Evolutionary conservation across 768 basidiomycete species (phyloP).

Genomic region (Termitomyces sp.): DNA sequence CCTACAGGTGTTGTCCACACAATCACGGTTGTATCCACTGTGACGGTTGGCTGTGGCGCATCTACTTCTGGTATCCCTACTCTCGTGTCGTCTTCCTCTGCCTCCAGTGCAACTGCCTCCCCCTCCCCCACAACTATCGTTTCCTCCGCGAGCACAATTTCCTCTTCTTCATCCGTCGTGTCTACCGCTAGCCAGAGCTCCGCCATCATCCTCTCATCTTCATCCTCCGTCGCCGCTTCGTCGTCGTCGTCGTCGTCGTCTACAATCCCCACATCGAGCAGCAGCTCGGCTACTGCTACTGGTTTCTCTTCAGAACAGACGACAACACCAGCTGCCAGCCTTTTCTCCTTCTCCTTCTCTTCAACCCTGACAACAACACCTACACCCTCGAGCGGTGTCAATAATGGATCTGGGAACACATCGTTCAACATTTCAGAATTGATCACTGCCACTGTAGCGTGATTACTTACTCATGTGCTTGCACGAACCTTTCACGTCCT

Average conservation of each 20-base stretch:
- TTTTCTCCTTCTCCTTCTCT: conserved; percentile 1
- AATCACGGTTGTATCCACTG: conserved; percentile 32
- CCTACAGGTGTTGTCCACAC: conserved; percentile 28
- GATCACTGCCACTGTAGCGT: conserved; percentile 17
- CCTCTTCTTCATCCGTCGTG: neutral
- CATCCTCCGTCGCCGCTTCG: neutral
- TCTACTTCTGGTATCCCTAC: conserved; percentile 14
- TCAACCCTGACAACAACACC: conserved; percentile 12
- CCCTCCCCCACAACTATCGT: neutral
- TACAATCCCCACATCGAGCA: conserved; percentile 1
- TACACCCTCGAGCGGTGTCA: conserved; percentile 8
- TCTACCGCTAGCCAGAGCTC: neutral
- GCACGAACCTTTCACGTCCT: neutral
- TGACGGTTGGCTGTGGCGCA: conserved; percentile 25
- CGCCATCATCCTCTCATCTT: neutral
- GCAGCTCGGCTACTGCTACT: conserved; percentile 7
- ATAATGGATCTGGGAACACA: conserved; percentile 10
- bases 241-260: conserved; percentile 9
- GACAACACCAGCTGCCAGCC: neutral
- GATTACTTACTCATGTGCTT: neutral
- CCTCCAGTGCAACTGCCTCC: neutral
- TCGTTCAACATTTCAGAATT: conserved; percentile 17
- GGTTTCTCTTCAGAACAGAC: conserved; percentile 1
- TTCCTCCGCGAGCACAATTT: neutral
- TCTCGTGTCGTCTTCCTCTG: conserved; percentile 5